These are phyloP conservation scores for Halteria grandinella DNA, from an alignment of 73 alveolate species.

Conservation along the genomic window DNA sequence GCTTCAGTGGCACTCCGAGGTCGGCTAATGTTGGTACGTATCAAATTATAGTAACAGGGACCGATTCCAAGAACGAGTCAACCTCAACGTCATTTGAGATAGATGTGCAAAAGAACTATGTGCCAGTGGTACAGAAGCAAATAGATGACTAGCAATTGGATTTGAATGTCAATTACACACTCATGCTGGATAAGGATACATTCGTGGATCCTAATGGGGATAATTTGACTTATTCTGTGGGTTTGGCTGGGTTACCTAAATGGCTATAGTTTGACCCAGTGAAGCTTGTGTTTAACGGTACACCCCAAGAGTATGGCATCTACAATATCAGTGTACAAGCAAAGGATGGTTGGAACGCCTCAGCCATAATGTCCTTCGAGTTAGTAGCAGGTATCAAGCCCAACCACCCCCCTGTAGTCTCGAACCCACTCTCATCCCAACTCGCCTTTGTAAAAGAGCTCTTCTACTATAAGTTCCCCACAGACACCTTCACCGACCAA, in stretches of 20 bases:
- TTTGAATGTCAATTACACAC: neutral
- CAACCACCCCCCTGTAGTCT: slow-evolving; percentile 9
- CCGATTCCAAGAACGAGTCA: slow-evolving; percentile 18
- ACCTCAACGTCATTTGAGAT: slow-evolving; percentile 29
- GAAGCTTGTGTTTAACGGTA: slow-evolving; percentile 11
- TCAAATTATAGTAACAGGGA: slow-evolving; percentile 5
- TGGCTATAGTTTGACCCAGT: slow-evolving; percentile 39
- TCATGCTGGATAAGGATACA: slow-evolving; percentile 12
- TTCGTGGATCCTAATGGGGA: slow-evolving; percentile 50
- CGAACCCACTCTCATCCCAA: neutral
- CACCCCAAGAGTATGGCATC: slow-evolving; percentile 10
- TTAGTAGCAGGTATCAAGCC: slow-evolving; percentile 20
- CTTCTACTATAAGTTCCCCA: slow-evolving; percentile 33
- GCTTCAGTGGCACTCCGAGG: slow-evolving; percentile 12
- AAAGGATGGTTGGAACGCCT: slow-evolving; percentile 21
- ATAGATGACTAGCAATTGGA: slow-evolving; percentile 32
- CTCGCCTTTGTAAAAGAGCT: neutral
- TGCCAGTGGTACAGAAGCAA: slow-evolving; percentile 34
- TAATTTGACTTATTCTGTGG: slow-evolving; percentile 1
- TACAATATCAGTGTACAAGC: neutral
- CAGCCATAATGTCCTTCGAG: slow-evolving; percentile 8
- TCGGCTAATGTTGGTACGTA: slow-evolving; percentile 17
- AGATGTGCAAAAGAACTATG: slow-evolving; percentile 30
- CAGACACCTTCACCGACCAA: slow-evolving; percentile 32
- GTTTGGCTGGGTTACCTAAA: slow-evolving; percentile 16